These are phyloP conservation scores for Sarcomyxa edulis DNA, from an alignment of 768 basidiomycete species.

Conservation along the genomic window DNA sequence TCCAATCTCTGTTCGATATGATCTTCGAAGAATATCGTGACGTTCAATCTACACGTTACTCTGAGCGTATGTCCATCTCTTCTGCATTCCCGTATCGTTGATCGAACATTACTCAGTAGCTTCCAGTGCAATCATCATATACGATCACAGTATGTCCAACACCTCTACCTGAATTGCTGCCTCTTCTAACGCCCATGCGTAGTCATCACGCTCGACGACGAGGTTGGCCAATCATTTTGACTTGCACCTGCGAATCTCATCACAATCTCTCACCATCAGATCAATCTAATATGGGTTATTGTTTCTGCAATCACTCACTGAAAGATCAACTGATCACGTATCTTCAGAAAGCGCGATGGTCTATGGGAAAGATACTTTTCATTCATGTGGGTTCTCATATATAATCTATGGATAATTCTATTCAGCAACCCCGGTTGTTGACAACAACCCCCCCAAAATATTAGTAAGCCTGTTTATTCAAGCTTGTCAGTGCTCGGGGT, in stretches of 20 bases:
- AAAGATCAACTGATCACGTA: background rate
- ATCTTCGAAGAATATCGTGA: conserved; percentile 24
- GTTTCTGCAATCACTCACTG: background rate
- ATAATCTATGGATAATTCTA: too few species aligned
- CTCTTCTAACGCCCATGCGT: conserved; percentile 1
- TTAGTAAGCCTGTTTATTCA: too few species aligned
- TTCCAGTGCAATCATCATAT: conserved; percentile 45
- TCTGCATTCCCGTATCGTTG: background rate
- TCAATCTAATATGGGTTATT: conserved; percentile 51
- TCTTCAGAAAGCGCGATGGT: conserved; percentile 48
- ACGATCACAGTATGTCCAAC: conserved; percentile 42
- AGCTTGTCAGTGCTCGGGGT: too few species aligned
- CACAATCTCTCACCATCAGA: too few species aligned
- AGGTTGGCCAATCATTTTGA: conserved; percentile 25
- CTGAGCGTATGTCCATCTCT: conserved; percentile 33
- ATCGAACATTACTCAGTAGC: conserved; percentile 34
- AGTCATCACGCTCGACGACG: conserved; percentile 50
- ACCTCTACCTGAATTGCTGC: background rate
- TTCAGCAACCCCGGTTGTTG: too few species aligned
- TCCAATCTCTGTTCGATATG: too few species aligned
- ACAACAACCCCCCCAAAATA: too few species aligned
- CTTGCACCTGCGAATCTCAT: conserved; percentile 4
- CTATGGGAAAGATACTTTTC: conserved; percentile 50
- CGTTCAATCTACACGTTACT: conserved; percentile 35
- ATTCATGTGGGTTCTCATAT: conserved; percentile 35